Base-by-base conservation (phyloP, 1,284 basidiomycete genomes). In the Wolfiporia cocos region DNA sequence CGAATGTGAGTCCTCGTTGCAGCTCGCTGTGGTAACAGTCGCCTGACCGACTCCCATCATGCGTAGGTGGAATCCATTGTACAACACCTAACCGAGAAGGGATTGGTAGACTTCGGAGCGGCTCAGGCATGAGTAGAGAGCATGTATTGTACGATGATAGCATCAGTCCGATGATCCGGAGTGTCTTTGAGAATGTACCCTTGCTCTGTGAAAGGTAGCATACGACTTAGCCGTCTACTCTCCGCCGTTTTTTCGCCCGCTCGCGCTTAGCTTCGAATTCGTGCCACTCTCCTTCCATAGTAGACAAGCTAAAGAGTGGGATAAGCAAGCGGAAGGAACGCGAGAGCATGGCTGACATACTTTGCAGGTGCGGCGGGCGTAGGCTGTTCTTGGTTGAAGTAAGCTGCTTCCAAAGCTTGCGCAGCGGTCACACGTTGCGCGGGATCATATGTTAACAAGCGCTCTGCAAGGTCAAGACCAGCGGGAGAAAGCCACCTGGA, bases 231-330 rank as follows among this genome's bases (percentile, higher is more conserved):
- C 50, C 58, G 48, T 70, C 70, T 41, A 71, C 74, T 66, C 74
- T 79, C 61, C 69, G 64, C 41, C 81, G 71, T 62, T 84, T 88
- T 68, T 80, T 87, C 43, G 82, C 85, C 26, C 86, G 78, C 65
- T 90, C 88, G 42, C 82, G 71, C 64, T 93, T 93, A 23, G 86
- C 85, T 60, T 95, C 92, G 47, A 90, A 73, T 61, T 96, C 92
- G 61, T 96, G 92, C 92, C 92, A 96, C 61, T 96, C 93, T 31
- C 93, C 92, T 62, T 89, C 80, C 26, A 89, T 66, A n/a, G 73
- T 77, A 10, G 78, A 73, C 47, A 89, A 65, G 33, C 89, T 91
- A 53, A 38, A 38, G 42, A 35, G 11, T 45, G 33, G 24, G 11
- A 37, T 37, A 31, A 35, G 22, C 41, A 3, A 41, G 26, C 9